These are phyloP conservation scores for Pythium sp. DNA, from an alignment of 352 stramenopile species.

Conservation along the genomic window DNA sequence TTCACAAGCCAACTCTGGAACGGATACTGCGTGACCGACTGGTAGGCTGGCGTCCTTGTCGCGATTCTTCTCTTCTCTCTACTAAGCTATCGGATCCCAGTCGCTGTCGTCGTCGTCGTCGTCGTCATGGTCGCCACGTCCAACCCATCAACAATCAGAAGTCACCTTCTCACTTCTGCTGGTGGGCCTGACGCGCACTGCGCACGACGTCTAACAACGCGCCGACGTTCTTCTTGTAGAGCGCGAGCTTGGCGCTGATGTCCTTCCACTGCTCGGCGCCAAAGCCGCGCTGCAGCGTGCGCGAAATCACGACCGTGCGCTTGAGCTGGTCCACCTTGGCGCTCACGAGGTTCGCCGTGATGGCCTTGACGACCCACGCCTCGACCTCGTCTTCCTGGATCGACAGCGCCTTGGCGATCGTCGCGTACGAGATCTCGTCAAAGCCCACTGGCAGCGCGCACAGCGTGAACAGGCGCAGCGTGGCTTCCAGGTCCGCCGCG, in stretches of 20 bases:
- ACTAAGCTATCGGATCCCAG: constrained; percentile 13
- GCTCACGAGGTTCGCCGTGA: constrained; percentile 87
- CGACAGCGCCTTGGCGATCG: constrained; percentile 81
- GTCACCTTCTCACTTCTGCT: constrained; percentile 38
- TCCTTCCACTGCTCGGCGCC: constrained; percentile 89
- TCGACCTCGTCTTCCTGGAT: constrained; percentile 88
- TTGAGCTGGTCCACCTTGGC: constrained; percentile 95
- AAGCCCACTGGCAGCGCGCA: constrained; percentile 90
- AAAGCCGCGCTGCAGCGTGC: constrained; percentile 78
- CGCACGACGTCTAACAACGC: constrained; percentile 85
- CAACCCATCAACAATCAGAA: neutral
- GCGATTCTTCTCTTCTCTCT: constrained; percentile 10
- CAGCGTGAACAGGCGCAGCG: constrained; percentile 93
- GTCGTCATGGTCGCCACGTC: neutral
- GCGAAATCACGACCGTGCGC: constrained; percentile 87
- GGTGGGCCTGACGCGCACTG: constrained; percentile 63
- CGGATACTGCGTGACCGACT: too few relatives aligned
- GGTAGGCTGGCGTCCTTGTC: neutral
- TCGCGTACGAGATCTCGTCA: constrained; percentile 89
- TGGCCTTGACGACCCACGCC: constrained; percentile 93
- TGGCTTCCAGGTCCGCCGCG: constrained; percentile 59
- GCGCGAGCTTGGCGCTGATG: constrained; percentile 84
- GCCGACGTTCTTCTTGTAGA: constrained; percentile 93
- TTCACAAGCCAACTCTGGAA: too few relatives aligned
- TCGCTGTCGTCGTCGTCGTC: neutral